Base-by-base conservation (phyloP, 2,329 filamentous ascomycete species). In the Stemphylium vesicarium region DNA sequence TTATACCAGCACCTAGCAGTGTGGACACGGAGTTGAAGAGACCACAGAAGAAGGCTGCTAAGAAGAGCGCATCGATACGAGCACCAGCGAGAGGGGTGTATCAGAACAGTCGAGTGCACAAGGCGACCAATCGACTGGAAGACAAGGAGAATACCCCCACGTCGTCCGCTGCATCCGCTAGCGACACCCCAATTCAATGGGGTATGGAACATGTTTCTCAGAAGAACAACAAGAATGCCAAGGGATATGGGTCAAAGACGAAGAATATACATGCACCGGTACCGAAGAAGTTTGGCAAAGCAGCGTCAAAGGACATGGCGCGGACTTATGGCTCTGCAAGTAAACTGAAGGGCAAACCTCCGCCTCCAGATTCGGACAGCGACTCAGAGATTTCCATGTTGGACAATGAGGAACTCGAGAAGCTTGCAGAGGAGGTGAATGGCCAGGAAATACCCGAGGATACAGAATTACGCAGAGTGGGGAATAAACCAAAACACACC, bases 61-160 rank as follows among this genome's bases (percentile, higher is more conserved):
- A 40, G n/a, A 61, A 48, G 20, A 20, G 6, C 31, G 33, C 37
- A 29, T 20, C 24, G 3, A 62, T 65, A 32, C 36, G 38, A 6
- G 29, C 50, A 4, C 63, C 64, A 13, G 20, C 24, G 10, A 39
- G 26, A 26, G 59, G 56, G 16, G n/a, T 33, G 16, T 64, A 53
- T 29, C 32, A 46, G 16, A 56, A 45, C 12, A 60, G 57, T 4
- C 47, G 57, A 20, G 50, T 45, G 15, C 52, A 53, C 7, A 65
- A 65, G 41, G 33, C 49, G 18, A 43, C 32, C 5, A 53, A 59
- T 29, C 29, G n/a, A 6, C 32, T 13, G 15, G 59, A 60, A 2
- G 51, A 62, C 4, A 70, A 66, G 16, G 66, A 69, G 41, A 66
- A 65, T 35, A 24, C 29, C 32, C n/a, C 42, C 5, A 39, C 54